A percentile compares a stretch with the other conserved stretches of the same genome.
These are phyloP conservation scores for Claviceps sp. DNA, from an alignment of 2,329 filamentous ascomycete species.

Conservation along the genomic window DNA sequence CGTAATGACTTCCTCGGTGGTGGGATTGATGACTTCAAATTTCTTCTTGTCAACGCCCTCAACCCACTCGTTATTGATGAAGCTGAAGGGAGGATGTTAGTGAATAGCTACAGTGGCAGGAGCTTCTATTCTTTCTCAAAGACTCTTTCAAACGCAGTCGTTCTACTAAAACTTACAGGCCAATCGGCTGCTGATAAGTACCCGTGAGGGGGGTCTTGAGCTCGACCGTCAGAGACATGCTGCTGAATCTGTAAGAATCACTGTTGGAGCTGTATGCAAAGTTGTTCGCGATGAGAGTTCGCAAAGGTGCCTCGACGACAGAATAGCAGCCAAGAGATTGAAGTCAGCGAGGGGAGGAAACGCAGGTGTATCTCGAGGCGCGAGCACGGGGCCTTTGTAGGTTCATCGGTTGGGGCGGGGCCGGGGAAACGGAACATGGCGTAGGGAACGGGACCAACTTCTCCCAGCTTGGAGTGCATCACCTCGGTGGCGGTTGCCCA, in stretches of 20 bases:
- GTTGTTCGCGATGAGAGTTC: not conserved
- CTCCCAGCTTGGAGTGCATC: too few species aligned
- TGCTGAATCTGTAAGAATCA: conserved; percentile 7
- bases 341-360: too few species aligned
- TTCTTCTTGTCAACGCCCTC: conserved; percentile 69
- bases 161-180: conserved; percentile 36
- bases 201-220: conserved; percentile 57
- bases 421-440: too few species aligned
- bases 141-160: not conserved
- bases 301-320: too few species aligned
- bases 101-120: not conserved
- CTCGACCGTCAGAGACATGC: conserved; percentile 39
- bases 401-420: too few species aligned
- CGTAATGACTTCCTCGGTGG: conserved; percentile 72
- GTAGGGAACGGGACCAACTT: too few species aligned
- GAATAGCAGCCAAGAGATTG: too few species aligned
- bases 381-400: too few species aligned
- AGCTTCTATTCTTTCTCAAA: not conserved
- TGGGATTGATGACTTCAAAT: conserved; percentile 84
- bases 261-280: not conserved
- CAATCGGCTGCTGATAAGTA: conserved; percentile 44
- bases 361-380: too few species aligned
- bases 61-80: conserved; percentile 90
- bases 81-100: conserved; percentile 31
- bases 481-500: conserved; percentile 2